These are phyloP conservation scores for Mrakia blollopis DNA, from an alignment of 768 basidiomycete species.

Conservation along the genomic window DNA sequence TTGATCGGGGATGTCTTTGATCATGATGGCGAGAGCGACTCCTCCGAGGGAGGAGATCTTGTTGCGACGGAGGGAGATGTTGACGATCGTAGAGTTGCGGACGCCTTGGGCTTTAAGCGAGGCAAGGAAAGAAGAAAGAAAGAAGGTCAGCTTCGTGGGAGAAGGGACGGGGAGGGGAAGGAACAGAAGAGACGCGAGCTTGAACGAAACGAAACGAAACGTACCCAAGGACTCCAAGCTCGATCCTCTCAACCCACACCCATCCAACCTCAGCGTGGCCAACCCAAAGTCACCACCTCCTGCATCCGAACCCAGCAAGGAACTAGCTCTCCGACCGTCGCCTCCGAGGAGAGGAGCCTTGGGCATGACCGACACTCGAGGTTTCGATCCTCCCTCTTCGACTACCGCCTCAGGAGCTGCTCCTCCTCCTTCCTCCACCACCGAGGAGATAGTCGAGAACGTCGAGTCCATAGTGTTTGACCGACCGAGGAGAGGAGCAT, in stretches of 20 bases:
- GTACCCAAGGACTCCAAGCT: constrained; percentile 75
- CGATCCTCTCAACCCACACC: constrained; percentile 68
- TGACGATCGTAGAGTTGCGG: constrained; percentile 73
- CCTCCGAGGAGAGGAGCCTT: constrained; percentile 45
- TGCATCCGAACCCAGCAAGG: background rate
- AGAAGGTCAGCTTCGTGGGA: background rate
- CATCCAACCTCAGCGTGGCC: constrained; percentile 79
- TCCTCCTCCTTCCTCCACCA: background rate
- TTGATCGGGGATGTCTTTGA: constrained; percentile 77
- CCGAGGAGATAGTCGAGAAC: background rate
- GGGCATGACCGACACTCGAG: constrained; percentile 37
- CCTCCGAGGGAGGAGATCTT: constrained; percentile 77
- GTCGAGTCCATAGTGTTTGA: background rate
- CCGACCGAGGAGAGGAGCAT: background rate
- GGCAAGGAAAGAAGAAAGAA: background rate
- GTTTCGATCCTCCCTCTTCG: background rate
- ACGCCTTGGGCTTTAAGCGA: constrained; percentile 65
- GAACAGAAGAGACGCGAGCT: background rate
- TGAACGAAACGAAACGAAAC: constrained; percentile 38
- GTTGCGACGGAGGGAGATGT: constrained; percentile 87
- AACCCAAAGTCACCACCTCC: constrained; percentile 42
- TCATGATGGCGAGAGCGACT: constrained; percentile 90
- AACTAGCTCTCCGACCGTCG: background rate
- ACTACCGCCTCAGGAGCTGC: background rate
- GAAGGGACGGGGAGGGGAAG: no score